Percentiles rank a stretch among this genome's conserved stretches.
phyloP scores from a whole-genome alignment of 2,329 filamentous ascomycete species.

The Pezicula rhizophila region DNA sequence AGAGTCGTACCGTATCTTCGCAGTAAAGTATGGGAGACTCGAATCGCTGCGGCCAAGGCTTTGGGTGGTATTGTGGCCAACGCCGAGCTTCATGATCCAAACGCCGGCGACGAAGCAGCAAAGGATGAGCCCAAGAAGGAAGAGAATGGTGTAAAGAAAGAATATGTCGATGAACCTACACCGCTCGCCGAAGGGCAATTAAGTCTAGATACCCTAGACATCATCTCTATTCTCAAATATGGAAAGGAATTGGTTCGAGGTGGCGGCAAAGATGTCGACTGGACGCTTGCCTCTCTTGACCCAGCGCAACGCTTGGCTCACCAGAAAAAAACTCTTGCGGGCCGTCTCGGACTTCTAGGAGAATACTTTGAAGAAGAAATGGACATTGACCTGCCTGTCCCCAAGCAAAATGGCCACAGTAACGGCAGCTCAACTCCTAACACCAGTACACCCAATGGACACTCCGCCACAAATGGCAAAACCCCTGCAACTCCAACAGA shows the following conservation, averaged over 20 bases:
- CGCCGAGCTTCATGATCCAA: constrained; percentile 83
- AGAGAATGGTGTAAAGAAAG: constrained; percentile 46
- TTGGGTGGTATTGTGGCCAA: constrained; percentile 91
- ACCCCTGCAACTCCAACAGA: constrained; percentile 38
- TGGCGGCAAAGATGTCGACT: constrained; percentile 76
- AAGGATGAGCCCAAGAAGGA: constrained; percentile 39
- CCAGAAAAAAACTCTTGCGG: constrained; percentile 81
- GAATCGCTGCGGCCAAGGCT: constrained; percentile 87
- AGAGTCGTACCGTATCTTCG: constrained; percentile 92
- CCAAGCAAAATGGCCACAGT: constrained; percentile 13
- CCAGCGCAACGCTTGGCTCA: constrained; percentile 74
- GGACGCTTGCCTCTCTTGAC: constrained; percentile 73
- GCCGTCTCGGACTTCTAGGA: constrained; percentile 77
- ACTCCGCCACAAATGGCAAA: constrained; percentile 36
- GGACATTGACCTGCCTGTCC: constrained; percentile 49
- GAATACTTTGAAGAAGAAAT: constrained; percentile 82
- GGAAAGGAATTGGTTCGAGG: constrained; percentile 81
- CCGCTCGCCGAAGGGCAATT: constrained; percentile 50
- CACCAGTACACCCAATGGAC: constrained; percentile 28
- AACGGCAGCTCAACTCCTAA: constrained; percentile 12
- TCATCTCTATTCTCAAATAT: constrained; percentile 72
- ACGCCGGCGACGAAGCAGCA: constrained; percentile 57
- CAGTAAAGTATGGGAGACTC: constrained; percentile 95
- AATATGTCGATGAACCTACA: constrained; percentile 48
- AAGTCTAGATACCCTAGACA: constrained; percentile 67